phyloP scores from a whole-genome alignment of 1,139 yeast species.

The Blastobotrys persicus region DNA sequence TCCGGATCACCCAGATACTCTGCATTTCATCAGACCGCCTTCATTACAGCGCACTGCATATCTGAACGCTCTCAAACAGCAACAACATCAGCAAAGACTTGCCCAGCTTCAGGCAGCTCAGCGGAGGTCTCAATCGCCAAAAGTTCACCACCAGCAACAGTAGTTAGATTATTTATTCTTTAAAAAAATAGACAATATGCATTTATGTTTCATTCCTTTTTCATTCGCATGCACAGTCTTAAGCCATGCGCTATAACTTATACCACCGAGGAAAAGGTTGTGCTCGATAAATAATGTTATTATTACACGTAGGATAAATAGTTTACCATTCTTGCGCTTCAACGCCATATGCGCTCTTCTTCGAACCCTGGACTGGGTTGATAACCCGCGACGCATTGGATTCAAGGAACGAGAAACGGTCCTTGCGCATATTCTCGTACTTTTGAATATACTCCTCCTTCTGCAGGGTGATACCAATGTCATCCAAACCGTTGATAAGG shows the following conservation, averaged over 20 bases:
- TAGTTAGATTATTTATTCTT: constrained; percentile 9
- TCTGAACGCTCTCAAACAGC: constrained; percentile 24
- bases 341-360: constrained; percentile 66
- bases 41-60: constrained; percentile 36
- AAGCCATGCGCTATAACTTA: too few species aligned
- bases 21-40: constrained; percentile 36
- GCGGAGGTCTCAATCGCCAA: constrained; percentile 34
- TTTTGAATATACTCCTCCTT: constrained; percentile 72
- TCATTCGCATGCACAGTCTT: too few species aligned
- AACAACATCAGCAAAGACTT: constrained; percentile 19
- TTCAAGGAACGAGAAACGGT: constrained; percentile 84
- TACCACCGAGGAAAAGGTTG: too few species aligned
- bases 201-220: neutral
- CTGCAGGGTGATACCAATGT: constrained; percentile 91
- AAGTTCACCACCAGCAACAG: constrained; percentile 30
- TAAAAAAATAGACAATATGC: neutral
- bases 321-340: constrained; percentile 77
- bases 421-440: constrained; percentile 75
- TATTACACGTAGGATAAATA: neutral
- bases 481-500: constrained; percentile 90
- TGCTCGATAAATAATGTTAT: neutral
- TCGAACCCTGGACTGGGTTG: constrained; percentile 66
- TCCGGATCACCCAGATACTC: constrained; percentile 32
- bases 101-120: constrained; percentile 36
- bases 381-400: constrained; percentile 55